Evolutionary conservation across 306 rosid genomes (phyloP).

Genomic region (Astragalus glycyphyllos): DNA sequence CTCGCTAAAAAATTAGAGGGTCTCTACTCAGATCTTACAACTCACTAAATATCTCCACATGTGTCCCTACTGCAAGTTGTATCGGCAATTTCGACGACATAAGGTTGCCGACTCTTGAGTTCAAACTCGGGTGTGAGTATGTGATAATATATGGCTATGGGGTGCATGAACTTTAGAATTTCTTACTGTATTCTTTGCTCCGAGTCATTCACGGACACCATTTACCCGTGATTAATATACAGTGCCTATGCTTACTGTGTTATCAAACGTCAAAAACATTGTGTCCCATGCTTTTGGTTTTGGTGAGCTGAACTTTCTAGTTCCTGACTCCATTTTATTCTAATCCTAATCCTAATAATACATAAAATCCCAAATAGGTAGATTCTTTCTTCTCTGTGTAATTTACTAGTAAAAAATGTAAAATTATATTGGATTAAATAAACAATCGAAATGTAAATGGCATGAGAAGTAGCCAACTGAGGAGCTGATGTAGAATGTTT

Average conservation of each 20-base stretch:
- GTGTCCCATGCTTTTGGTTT: conserved; percentile 22
- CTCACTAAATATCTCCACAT: too few species aligned
- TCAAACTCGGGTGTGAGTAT: too few species aligned
- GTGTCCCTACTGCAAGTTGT: too few species aligned
- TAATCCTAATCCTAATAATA: neutral
- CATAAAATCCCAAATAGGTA: neutral
- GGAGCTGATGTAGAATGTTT: neutral
- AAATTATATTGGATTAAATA: too few species aligned
- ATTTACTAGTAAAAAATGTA: neutral
- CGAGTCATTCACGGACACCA: conserved; percentile 28
- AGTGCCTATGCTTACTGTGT: neutral
- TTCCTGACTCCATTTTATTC: neutral
- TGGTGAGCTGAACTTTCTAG: neutral
- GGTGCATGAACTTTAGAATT: neutral
- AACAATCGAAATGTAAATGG: too few species aligned
- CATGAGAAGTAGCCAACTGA: neutral
- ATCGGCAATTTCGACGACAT: too few species aligned
- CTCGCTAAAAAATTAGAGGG: too few species aligned
- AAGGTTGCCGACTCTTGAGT: too few species aligned
- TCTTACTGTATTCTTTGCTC: neutral
- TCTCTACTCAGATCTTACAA: too few species aligned
- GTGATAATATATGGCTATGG: too few species aligned
- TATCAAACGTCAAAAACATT: neutral
- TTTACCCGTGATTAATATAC: conserved; percentile 2
- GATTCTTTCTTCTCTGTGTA: neutral